Evolutionary conservation across 192 early-diverging fungal genomes (phyloP), one percentile per base, ranked within the genome.

Genomic region (Pilaira anomala): DNA sequence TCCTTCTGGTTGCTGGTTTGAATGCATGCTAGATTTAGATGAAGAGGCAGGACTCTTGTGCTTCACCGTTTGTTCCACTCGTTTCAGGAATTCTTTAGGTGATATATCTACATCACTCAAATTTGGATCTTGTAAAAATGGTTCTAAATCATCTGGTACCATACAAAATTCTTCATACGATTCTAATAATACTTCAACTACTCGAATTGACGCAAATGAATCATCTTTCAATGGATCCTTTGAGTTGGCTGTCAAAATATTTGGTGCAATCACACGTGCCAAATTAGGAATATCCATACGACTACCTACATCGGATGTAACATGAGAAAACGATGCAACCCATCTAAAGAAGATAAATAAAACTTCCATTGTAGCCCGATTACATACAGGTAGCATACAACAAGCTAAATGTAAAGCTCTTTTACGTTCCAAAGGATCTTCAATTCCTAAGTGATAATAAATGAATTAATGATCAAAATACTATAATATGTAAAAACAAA

Each of bases 261-360:
- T 97, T 21, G 96, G 96, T 21, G 93, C 87, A 40, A 98, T 91
- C 1, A 98, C 91, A 0, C 92, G 96, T 0, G 95, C 91, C 52
- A 98, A 71, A 66, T 97, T 98, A 50, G 84, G 84, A 7, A 92
- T 71, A 73, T 93, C 90, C 96, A 98, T 98, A 76, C 90, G 91
- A 66, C 91, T 95, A 12, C 92, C 91, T 2, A 79, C 80, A 62
- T 90, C 85, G 58, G 81, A 80, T 44, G 83, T 78, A 50, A 87
- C 78, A 62, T 85, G 78, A n/a, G 86, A 87, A 65, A 87, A 88
- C 1, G 86, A 83, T 3, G 95, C 88, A 12, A 96, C 95, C 77
- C 91, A 84, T 44, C 81, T 83, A 24, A 98, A 75, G 75, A 97
- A 97, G 26, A 84, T 78, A 65, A 90, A 82, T 22, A 98, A 77